phyloP scores from a whole-genome alignment of 345 rosid species.

The Aquilaria malaccensis region DNA sequence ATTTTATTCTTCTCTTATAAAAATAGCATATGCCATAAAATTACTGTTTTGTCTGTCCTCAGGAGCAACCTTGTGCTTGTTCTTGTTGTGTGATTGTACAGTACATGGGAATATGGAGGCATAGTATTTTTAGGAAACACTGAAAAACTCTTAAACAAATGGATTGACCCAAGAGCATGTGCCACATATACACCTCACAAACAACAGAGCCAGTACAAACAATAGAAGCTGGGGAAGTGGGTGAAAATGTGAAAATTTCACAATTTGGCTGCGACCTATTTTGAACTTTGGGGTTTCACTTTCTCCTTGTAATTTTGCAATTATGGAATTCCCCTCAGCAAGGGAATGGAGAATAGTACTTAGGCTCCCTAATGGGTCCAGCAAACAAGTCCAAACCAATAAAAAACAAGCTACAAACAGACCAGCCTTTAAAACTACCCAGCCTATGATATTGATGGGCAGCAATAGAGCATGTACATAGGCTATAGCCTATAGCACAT shows the following conservation, averaged over 20 bases:
- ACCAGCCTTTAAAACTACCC: slow-evolving; percentile 1
- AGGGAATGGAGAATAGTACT: slow-evolving; percentile 21
- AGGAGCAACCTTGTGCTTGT: no score
- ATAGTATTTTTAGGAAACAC: slow-evolving; percentile 5
- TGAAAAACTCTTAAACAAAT: neutral
- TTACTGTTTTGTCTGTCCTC: no score
- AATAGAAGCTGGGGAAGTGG: slow-evolving; percentile 37
- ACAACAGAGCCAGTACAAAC: slow-evolving; percentile 26
- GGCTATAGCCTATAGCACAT: neutral
- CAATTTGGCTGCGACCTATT: no score
- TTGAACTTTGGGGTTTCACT: slow-evolving; percentile 4
- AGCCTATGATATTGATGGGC: slow-evolving; percentile 4
- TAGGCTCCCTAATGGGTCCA: slow-evolving; percentile 14
- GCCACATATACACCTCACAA: slow-evolving; percentile 15
- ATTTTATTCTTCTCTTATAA: neutral
- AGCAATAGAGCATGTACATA: neutral
- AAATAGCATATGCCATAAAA: no score
- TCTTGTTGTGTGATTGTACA: no score
- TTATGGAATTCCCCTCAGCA: slow-evolving; percentile 21
- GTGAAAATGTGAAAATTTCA: slow-evolving; percentile 25
- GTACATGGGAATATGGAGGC: neutral
- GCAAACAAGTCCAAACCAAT: slow-evolving; percentile 22
- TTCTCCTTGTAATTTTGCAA: slow-evolving; percentile 35
- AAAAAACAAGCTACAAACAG: slow-evolving; percentile 13
- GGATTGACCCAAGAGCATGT: slow-evolving; percentile 16